Percentiles rank a stretch among this genome's conserved stretches.
phyloP scores from a whole-genome alignment of 2,329 filamentous ascomycete genomes.

The Erysiphe pulchra region DNA sequence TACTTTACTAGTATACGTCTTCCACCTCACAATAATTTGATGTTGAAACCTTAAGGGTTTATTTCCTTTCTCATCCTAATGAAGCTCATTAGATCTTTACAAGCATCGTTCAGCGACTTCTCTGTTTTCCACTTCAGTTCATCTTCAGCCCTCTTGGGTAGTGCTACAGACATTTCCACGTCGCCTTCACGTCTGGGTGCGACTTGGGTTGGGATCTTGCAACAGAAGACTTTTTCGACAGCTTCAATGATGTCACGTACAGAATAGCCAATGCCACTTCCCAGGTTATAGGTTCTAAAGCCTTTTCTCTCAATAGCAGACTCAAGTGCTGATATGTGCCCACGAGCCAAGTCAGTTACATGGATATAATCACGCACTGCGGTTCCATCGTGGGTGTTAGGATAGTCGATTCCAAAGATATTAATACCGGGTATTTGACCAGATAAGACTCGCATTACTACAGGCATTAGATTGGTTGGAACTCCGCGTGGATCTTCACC shows the following conservation, averaged over 20 bases:
- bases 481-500: slow-evolving; percentile 35
- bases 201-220: slow-evolving; percentile 16
- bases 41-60: background rate
- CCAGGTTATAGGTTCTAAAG: slow-evolving; percentile 21
- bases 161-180: slow-evolving; percentile 19
- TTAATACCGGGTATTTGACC: slow-evolving; percentile 26
- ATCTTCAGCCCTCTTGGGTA: slow-evolving; percentile 15
- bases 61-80: background rate
- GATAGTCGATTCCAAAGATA: slow-evolving; percentile 37
- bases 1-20: too few relatives aligned
- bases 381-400: slow-evolving; percentile 34
- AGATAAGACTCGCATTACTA: slow-evolving; percentile 33
- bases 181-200: slow-evolving; percentile 18
- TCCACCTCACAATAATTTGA: too few relatives aligned
- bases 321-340: slow-evolving; percentile 31
- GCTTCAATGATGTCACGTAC: slow-evolving; percentile 19
- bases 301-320: slow-evolving; percentile 10
- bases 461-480: slow-evolving; percentile 38
- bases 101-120: slow-evolving; percentile 7
- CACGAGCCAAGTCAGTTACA: slow-evolving; percentile 35
- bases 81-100: slow-evolving; percentile 4
- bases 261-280: slow-evolving; percentile 20
- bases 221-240: slow-evolving; percentile 15
- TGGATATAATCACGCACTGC: slow-evolving; percentile 44
- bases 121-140: slow-evolving; percentile 20